phyloP scores from a whole-genome alignment of 352 stramenopile species.

The Globisporangium spiculum region DNA sequence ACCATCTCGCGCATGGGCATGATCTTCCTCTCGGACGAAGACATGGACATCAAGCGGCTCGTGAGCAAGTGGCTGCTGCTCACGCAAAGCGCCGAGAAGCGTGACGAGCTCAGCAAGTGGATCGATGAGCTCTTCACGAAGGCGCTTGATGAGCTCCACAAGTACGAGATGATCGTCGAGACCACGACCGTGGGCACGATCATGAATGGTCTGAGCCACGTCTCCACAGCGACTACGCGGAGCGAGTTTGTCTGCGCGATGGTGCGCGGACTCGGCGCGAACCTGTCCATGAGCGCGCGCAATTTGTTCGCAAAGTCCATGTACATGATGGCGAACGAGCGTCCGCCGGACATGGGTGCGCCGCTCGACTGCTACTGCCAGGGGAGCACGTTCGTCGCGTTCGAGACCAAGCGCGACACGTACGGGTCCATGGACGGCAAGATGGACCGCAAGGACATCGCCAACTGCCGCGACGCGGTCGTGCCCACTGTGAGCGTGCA shows the following conservation, averaged over 20 bases:
- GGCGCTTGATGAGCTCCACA: conserved; percentile 82
- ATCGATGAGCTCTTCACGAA: conserved; percentile 93
- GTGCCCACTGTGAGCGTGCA: conserved; percentile 84
- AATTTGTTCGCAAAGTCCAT: conserved; percentile 88
- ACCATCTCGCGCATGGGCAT: conserved; percentile 97
- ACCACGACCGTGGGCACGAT: conserved; percentile 94
- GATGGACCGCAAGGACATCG: conserved; percentile 53
- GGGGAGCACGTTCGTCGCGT: conserved; percentile 57
- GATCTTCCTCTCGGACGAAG: conserved; percentile 95
- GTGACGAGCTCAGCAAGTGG: conserved; percentile 71
- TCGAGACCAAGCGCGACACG: conserved; percentile 78
- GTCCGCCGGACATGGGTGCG: conserved; percentile 80
- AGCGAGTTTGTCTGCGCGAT: conserved; percentile 90
- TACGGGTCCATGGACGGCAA: conserved; percentile 70
- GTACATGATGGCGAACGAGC: conserved; percentile 91
- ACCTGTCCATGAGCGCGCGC: conserved; percentile 75
- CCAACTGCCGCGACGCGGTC: conserved; percentile 38
- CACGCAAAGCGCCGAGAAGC: conserved; percentile 42
- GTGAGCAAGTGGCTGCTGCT: conserved; percentile 84
- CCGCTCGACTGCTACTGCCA: conserved; percentile 90
- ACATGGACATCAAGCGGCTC: conserved; percentile 74
- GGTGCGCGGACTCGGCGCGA: conserved; percentile 91
- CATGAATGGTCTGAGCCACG: conserved; percentile 89
- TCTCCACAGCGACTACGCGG: conserved; percentile 63
- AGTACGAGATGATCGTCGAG: conserved; percentile 86